Percentiles rank a stretch among this genome's conserved stretches.
These are phyloP conservation scores for Pseudogymnoascus sp. DNA, from an alignment of 2,329 filamentous ascomycete species.

Conservation along the genomic window DNA sequence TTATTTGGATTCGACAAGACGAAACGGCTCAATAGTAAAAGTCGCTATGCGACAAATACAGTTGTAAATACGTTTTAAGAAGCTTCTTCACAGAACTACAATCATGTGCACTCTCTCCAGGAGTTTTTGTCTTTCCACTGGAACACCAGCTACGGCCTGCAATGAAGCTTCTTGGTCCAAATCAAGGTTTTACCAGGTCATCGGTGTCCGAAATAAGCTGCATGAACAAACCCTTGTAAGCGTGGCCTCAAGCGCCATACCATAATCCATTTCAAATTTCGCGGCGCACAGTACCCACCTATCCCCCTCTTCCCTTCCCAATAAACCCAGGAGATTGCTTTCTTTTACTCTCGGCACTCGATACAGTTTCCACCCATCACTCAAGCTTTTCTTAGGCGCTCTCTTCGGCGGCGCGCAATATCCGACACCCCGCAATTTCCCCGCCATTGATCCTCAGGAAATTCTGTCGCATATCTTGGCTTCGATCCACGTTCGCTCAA, in stretches of 20 bases:
- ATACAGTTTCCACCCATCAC: neutral
- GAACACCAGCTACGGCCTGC: neutral
- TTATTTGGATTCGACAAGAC: neutral
- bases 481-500: slow-evolving; percentile 8
- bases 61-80: neutral
- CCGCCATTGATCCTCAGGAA: neutral
- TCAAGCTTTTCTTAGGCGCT: slow-evolving; percentile 7
- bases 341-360: neutral
- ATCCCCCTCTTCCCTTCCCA: neutral
- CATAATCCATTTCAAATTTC: slow-evolving; percentile 2
- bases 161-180: neutral
- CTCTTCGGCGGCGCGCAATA: neutral
- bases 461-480: neutral
- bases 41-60: neutral
- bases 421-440: neutral
- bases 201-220: slow-evolving; percentile 2
- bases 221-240: neutral
- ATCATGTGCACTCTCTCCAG: neutral
- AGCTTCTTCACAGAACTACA: neutral
- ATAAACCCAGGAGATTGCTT: neutral
- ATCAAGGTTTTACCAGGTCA: neutral
- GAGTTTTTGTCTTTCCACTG: neutral
- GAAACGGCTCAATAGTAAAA: neutral
- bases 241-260: slow-evolving; percentile 7
- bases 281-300: neutral